These are phyloP conservation scores for Astrocystis sublimbata DNA, from an alignment of 495 filamentous ascomycete genomes.

Conservation along the genomic window DNA sequence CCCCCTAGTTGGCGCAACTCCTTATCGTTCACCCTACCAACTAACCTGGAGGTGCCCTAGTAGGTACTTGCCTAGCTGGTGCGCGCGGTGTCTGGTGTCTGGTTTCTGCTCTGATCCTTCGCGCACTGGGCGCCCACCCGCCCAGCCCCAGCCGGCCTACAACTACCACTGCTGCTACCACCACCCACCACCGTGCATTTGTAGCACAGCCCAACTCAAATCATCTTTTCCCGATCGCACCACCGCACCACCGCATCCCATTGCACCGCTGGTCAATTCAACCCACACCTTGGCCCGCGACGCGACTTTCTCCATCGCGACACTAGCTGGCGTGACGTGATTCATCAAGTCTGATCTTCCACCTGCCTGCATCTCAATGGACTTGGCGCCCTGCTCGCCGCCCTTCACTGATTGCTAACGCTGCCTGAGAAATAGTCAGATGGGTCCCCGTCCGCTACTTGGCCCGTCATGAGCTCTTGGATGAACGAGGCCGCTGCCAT, in stretches of 20 bases:
- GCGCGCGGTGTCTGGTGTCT: no score
- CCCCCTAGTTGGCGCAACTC: no score
- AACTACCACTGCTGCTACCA: no score
- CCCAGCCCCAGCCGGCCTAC: no score
- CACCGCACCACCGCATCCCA: constrained; percentile 22
- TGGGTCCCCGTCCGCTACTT: constrained; percentile 43
- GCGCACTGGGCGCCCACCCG: constrained; percentile 13
- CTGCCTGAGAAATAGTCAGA: constrained; percentile 47
- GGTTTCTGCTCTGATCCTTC: constrained; percentile 10
- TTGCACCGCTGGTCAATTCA: constrained; percentile 22
- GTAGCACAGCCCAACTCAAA: constrained; percentile 34
- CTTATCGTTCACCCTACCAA: no score
- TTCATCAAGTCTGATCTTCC: constrained; percentile 36
- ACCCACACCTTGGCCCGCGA: constrained; percentile 41
- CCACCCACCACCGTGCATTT: constrained; percentile 12
- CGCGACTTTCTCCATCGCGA: constrained; percentile 57
- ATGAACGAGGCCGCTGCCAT: constrained; percentile 73
- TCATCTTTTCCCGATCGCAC: constrained; percentile 36
- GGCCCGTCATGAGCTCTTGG: constrained; percentile 76
- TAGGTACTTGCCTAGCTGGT: no score
- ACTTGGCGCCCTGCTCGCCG: constrained; percentile 27
- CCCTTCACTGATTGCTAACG: constrained; percentile 47
- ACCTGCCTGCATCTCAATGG: constrained; percentile 31
- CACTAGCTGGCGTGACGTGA: constrained; percentile 44
- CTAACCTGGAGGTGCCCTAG: background rate